Evolutionary conservation across 495 filamentous ascomycete species (phyloP).

Genomic region (Diplogelasinospora grovesii): DNA sequence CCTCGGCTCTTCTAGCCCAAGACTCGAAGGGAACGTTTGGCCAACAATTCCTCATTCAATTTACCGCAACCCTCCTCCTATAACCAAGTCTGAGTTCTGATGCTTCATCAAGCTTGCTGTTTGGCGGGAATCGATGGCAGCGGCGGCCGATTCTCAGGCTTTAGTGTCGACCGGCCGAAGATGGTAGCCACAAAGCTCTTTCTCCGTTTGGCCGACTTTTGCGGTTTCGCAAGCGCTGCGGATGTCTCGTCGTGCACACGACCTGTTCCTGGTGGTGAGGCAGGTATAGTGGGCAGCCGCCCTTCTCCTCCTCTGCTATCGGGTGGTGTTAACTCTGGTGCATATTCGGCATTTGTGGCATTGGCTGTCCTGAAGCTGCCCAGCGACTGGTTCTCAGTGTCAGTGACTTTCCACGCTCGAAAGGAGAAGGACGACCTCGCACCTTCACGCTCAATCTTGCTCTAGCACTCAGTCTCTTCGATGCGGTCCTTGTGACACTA

Average conservation of each 20-base stretch:
- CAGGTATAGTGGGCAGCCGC: slow-evolving; percentile 14
- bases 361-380: slow-evolving; percentile 12
- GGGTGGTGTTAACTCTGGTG: slow-evolving; percentile 21
- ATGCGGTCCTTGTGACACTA: neutral
- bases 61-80: neutral
- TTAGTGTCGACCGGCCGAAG: slow-evolving; percentile 33
- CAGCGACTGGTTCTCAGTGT: slow-evolving; percentile 12
- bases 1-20: too few species aligned
- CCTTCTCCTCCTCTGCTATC: slow-evolving; percentile 19
- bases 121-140: slow-evolving; percentile 9
- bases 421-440: neutral
- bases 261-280: slow-evolving; percentile 1
- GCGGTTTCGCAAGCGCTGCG: neutral
- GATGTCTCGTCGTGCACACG: too few species aligned
- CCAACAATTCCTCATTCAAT: neutral
- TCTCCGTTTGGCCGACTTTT: slow-evolving; percentile 35
- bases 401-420: too few species aligned
- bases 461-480: slow-evolving; percentile 12
- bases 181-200: slow-evolving; percentile 47
- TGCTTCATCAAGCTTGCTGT: too few species aligned
- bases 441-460: slow-evolving; percentile 32
- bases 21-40: too few species aligned
- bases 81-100: too few species aligned
- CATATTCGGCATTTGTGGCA: slow-evolving; percentile 3
- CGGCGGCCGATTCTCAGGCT: slow-evolving; percentile 8